Percentiles rank a stretch among this genome's conserved stretches.
Conservation (phyloP, 2,329 filamentous ascomycete species). For the Fusarium sp. region DNA sequence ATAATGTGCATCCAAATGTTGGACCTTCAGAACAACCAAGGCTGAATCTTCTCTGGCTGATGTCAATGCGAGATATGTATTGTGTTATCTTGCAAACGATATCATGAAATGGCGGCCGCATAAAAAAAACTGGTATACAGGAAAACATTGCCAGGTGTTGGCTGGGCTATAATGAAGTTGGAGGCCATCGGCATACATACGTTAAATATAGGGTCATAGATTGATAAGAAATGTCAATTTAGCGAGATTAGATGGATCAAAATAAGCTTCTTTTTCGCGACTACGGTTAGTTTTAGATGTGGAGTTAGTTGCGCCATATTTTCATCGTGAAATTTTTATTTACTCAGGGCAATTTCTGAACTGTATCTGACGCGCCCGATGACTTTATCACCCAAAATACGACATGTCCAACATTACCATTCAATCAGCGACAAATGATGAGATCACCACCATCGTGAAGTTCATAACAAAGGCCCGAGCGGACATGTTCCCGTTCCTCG, state of each 20-base stretch:
- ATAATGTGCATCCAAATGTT: not conserved
- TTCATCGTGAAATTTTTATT: not conserved
- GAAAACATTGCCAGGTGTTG: not conserved
- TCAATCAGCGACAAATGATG: conserved; percentile 14
- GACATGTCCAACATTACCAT: conserved; percentile 23
- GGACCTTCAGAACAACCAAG: not conserved
- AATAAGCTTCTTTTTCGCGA: not conserved
- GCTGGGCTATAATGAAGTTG: not conserved
- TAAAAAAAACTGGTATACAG: not conserved
- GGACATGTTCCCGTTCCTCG: conserved; percentile 42
- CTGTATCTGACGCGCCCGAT: not conserved
- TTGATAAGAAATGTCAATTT: not conserved
- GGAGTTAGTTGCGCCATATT: not conserved
- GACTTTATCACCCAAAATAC: too few species aligned
- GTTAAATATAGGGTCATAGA: not conserved
- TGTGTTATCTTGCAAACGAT: too few species aligned
- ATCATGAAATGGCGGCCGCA: not conserved
- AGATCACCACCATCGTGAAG: conserved; percentile 34
- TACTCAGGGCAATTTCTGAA: too few species aligned
- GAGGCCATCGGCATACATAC: not conserved
- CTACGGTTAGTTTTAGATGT: not conserved
- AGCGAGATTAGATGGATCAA: not conserved
- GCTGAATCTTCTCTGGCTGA: not conserved
- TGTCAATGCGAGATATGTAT: not conserved
- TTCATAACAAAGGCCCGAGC: conserved; percentile 38